Conservation (phyloP, 2,329 filamentous ascomycete genomes). For the Microdochium trichocladiopsis region DNA sequence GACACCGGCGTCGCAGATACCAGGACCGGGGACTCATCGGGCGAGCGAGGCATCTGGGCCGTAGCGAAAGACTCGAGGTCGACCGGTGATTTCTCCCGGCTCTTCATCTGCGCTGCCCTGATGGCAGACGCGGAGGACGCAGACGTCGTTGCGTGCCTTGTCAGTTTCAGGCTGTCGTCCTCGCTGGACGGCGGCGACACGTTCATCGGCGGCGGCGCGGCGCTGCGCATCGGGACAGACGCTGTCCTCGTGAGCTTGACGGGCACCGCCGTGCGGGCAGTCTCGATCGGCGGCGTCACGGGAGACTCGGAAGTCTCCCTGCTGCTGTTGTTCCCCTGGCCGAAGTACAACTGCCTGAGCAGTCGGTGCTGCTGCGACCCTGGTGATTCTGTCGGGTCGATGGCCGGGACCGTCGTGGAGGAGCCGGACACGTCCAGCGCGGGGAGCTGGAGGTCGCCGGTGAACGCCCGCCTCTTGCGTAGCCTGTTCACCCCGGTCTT, state of each 20-base stretch:
- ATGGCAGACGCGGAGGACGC: too few relatives aligned
- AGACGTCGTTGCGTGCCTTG: too few relatives aligned
- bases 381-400: not conserved
- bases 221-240: not conserved
- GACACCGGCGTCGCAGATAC: not conserved
- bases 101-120: too few relatives aligned
- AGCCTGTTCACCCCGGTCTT: not conserved
- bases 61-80: not conserved
- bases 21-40: not conserved
- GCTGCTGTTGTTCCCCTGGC: not conserved
- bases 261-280: not conserved
- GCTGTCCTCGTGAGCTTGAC: not conserved
- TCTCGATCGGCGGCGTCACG: not conserved
- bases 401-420: not conserved
- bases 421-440: not conserved
- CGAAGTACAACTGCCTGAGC: not conserved
- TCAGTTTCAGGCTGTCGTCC: not conserved
- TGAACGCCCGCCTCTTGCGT: not conserved
- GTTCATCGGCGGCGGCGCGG: not conserved
- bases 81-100: too few relatives aligned
- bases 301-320: not conserved
- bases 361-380: not conserved
- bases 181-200: not conserved
- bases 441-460: not conserved
- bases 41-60: not conserved